Percentiles rank a stretch among this genome's conserved stretches.
Conservation (phyloP, 176 grass and related monocot species). For the Musa acuminata region DNA sequence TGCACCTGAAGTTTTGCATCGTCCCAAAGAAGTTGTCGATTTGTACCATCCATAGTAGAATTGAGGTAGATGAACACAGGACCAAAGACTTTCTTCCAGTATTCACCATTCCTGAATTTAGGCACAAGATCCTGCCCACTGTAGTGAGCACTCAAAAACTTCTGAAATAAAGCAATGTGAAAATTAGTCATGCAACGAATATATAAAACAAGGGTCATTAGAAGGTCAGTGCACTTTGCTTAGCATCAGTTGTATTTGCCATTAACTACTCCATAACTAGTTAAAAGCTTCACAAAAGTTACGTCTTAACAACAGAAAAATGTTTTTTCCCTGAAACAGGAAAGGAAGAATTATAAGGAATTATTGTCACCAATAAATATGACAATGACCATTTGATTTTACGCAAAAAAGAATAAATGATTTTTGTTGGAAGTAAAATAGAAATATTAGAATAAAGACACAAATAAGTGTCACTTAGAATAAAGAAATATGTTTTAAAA, state of each 20-base stretch:
- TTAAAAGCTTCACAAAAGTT: background rate
- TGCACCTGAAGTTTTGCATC: constrained; percentile 63
- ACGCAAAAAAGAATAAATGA: too few relatives aligned
- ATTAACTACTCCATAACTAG: background rate
- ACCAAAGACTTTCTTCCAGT: constrained; percentile 74
- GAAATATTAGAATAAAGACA: too few relatives aligned
- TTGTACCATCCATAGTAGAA: constrained; percentile 13
- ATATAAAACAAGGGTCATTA: background rate
- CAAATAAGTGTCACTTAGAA: too few relatives aligned
- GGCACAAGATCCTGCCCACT: constrained; percentile 37
- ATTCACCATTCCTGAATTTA: constrained; percentile 32
- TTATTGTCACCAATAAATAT: background rate
- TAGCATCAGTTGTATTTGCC: background rate
- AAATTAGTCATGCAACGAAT: background rate
- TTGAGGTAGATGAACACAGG: constrained; percentile 86
- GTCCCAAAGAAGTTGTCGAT: constrained; percentile 32
- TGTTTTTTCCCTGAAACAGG: background rate
- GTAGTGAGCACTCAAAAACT: constrained; percentile 65
- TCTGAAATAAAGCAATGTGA: constrained; percentile 19
- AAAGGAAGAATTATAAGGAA: background rate
- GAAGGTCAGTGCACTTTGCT: background rate
- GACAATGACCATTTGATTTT: background rate
- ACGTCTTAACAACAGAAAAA: background rate
- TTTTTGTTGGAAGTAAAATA: too few relatives aligned
- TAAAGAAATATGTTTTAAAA: too few relatives aligned